A percentile compares a stretch with the other conserved stretches of the same genome.
These are phyloP conservation scores for Trametes cinnabarina DNA, from an alignment of 768 basidiomycete species.

Conservation along the genomic window DNA sequence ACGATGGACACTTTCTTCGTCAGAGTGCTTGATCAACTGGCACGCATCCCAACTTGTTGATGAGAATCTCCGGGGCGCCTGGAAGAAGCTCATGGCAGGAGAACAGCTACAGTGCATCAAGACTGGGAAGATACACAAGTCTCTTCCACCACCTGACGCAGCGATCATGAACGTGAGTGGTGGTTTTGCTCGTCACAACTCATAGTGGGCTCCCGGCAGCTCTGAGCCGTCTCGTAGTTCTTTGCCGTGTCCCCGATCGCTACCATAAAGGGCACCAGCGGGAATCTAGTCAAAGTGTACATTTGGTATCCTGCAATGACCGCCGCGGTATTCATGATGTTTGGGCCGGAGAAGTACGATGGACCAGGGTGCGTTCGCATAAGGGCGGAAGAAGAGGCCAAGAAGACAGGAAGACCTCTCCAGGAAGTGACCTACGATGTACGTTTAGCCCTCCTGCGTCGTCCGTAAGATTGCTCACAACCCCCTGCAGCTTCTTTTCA, in stretches of 20 bases:
- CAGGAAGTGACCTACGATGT: slow-evolving; percentile 9
- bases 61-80: too few species aligned
- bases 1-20: background rate
- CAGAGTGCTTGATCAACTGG: slow-evolving; percentile 8
- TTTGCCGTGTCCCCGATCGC: background rate
- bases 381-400: slow-evolving; percentile 5
- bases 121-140: background rate
- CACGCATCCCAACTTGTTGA: slow-evolving; percentile 5
- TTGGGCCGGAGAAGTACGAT: slow-evolving; percentile 14
- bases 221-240: background rate
- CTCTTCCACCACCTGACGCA: background rate
- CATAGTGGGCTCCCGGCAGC: background rate
- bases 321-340: slow-evolving; percentile 5
- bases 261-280: slow-evolving; percentile 4
- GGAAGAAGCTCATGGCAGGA: background rate
- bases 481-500: background rate
- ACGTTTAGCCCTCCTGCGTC: background rate
- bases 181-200: background rate
- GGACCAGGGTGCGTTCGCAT: slow-evolving; percentile 11
- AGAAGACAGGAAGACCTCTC: background rate
- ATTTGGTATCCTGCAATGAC: slow-evolving; percentile 14
- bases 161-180: background rate
- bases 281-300: slow-evolving; percentile 14
- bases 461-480: background rate
- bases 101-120: background rate